Percentiles rank a stretch among this genome's conserved stretches.
Evolutionary conservation across 2,329 filamentous ascomycete genomes (phyloP).

Genomic region (Fusarium vanettenii): DNA sequence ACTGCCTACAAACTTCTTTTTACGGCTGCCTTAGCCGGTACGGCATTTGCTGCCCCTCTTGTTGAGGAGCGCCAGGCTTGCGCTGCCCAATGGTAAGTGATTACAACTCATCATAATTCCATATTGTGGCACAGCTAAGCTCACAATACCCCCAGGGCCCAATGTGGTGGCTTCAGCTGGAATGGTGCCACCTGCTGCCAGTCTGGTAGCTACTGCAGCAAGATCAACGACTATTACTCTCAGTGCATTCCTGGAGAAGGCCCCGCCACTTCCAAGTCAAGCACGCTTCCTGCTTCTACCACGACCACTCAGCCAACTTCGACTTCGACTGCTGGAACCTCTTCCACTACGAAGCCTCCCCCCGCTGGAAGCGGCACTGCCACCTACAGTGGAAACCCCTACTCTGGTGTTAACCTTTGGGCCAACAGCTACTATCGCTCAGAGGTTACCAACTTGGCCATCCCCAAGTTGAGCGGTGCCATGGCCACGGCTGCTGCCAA

Average conservation of each 20-base stretch:
- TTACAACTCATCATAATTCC: rapidly evolving
- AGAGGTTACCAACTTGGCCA: conserved; percentile 65
- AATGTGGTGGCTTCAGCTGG: conserved; percentile 60
- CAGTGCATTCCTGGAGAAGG: conserved; percentile 35
- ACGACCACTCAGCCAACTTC: conserved; percentile 8
- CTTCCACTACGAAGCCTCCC: conserved; percentile 37
- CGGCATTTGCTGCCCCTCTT: conserved; percentile 53
- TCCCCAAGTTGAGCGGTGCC: conserved; percentile 70
- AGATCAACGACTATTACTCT: conserved; percentile 41
- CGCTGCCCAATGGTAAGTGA: conserved; percentile 30
- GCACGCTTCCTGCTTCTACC: conserved; percentile 26
- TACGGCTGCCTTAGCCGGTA: conserved; percentile 31
- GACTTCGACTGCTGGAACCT: conserved; percentile 5
- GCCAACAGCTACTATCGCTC: conserved; percentile 67
- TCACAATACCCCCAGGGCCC: conserved; percentile 44
- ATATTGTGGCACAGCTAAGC: rapidly evolving
- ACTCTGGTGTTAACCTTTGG: conserved; percentile 61
- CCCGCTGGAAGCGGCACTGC: conserved; percentile 50
- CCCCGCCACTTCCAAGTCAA: conserved; percentile 17
- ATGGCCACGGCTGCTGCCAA: conserved; percentile 63
- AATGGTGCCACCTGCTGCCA: conserved; percentile 58
- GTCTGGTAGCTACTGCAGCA: conserved; percentile 36
- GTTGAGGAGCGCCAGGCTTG: conserved; percentile 48
- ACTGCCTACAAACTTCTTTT: conserved; percentile 27
- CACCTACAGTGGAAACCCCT: conserved; percentile 66